Conservation (phyloP, 2,329 filamentous ascomycete genomes). For the Zasmidium angulare region DNA sequence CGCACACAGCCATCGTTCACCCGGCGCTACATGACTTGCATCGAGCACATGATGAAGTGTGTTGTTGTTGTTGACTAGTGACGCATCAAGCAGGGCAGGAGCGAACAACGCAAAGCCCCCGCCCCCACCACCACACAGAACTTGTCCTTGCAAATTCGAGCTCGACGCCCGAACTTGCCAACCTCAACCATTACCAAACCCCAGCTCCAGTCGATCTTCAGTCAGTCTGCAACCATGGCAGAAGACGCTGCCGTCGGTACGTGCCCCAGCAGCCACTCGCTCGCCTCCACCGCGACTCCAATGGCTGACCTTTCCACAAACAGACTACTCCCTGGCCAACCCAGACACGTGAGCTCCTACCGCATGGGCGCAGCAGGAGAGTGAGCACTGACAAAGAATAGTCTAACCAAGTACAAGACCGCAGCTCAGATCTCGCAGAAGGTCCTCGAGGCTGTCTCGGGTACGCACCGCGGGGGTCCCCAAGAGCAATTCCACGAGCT, state of each 20-base stretch:
- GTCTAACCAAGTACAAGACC: constrained; percentile 98
- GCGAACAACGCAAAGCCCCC: background rate
- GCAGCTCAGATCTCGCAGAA: constrained; percentile 94
- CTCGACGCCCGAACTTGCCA: background rate
- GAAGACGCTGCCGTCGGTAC: constrained; percentile 29
- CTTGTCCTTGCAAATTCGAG: background rate
- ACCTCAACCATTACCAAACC: constrained; percentile 1
- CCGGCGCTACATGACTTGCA: no score
- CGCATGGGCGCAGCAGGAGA: constrained; percentile 34
- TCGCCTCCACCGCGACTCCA: background rate
- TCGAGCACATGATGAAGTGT: no score
- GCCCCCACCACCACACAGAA: background rate
- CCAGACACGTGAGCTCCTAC: constrained; percentile 36
- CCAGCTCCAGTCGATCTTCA: constrained; percentile 1
- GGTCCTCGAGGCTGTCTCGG: constrained; percentile 80
- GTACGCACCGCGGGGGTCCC: constrained; percentile 40
- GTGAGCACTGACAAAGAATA: constrained; percentile 93
- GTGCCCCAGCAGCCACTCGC: constrained; percentile 4
- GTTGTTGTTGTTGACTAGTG: no score
- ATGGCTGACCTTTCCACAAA: constrained; percentile 11
- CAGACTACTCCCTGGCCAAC: constrained; percentile 40
- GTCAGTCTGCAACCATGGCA: constrained; percentile 24
- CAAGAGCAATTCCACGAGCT: constrained; percentile 13
- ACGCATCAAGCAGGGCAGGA: no score
- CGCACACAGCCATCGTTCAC: no score